These are phyloP conservation scores for Penicillium sp. DNA, from an alignment of 2,329 filamentous ascomycete genomes.

Conservation along the genomic window DNA sequence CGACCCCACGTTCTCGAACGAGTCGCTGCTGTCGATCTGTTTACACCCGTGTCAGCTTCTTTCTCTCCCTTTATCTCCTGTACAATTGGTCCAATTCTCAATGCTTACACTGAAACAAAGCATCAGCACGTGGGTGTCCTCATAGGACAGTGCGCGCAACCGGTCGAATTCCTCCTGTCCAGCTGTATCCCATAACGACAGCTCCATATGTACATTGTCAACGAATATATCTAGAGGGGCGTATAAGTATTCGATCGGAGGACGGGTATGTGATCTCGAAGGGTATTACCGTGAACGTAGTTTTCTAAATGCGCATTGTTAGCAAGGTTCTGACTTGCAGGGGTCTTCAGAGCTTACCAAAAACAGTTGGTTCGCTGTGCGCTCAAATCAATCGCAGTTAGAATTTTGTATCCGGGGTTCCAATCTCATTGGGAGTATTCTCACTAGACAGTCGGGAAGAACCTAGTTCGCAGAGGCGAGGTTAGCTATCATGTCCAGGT, in stretches of 20 bases:
- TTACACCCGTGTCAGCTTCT: slow-evolving; percentile 1
- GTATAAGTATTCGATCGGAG: slow-evolving; percentile 18
- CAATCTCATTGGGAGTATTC: slow-evolving; percentile 23
- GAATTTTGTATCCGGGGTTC: slow-evolving; percentile 8
- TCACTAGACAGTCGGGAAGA: slow-evolving; percentile 95
- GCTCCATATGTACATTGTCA: slow-evolving; percentile 92
- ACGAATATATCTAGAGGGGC: slow-evolving; percentile 81
- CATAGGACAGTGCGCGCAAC: slow-evolving; percentile 90
- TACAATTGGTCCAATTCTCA: not conserved
- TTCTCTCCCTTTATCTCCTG: not conserved
- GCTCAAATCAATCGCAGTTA: slow-evolving; percentile 18
- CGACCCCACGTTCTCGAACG: slow-evolving; percentile 95
- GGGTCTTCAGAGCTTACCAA: slow-evolving; percentile 51
- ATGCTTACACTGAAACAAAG: slow-evolving; percentile 80
- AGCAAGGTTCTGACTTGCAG: slow-evolving; percentile 8
- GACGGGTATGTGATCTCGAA: not conserved
- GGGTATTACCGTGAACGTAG: slow-evolving; percentile 81
- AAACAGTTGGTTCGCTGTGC: slow-evolving; percentile 82
- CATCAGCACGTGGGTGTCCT: slow-evolving; percentile 98
- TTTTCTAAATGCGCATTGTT: slow-evolving; percentile 62
- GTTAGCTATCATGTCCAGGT: slow-evolving; percentile 18
- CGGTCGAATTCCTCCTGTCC: slow-evolving; percentile 99
- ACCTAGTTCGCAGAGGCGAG: slow-evolving; percentile 52
- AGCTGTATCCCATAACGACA: slow-evolving; percentile 97
- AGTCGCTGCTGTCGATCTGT: slow-evolving; percentile 86